phyloP scores from a whole-genome alignment of 2,329 filamentous ascomycete species.

The Talaromyces albobiverticillius region DNA sequence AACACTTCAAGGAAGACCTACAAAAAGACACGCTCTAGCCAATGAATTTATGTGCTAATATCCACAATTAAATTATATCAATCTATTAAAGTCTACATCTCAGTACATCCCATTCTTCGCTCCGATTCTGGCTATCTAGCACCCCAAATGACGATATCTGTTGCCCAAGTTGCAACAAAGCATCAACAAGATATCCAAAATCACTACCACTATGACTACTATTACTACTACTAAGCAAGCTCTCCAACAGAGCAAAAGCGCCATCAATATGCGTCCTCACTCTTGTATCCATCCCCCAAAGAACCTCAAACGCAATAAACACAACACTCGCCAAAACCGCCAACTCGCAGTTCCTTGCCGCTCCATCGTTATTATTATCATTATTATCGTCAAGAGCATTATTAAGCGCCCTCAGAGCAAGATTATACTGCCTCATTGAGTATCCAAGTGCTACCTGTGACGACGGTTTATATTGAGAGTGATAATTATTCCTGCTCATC shows the following conservation, averaged over 20 bases:
- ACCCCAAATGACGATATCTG: neutral
- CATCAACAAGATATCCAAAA: constrained; percentile 6
- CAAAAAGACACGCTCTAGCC: too few relatives aligned
- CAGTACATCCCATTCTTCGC: neutral
- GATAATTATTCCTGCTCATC: constrained; percentile 4
- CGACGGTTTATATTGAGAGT: neutral
- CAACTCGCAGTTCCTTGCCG: neutral
- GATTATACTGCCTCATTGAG: constrained; percentile 5
- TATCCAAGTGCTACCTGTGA: neutral
- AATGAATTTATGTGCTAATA: too few relatives aligned
- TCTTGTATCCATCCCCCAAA: constrained; percentile 1
- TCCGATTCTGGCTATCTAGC: neutral
- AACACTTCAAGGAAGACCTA: too few relatives aligned
- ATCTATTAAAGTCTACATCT: neutral
- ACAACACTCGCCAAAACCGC: constrained; percentile 6
- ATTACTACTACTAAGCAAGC: neutral
- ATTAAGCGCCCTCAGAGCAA: neutral
- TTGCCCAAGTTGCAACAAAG: neutral
- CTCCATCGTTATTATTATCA: too few relatives aligned
- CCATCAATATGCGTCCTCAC: constrained; percentile 4
- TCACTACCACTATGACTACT: neutral
- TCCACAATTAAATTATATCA: too few relatives aligned
- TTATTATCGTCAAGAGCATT: neutral
- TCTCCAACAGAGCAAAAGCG: constrained; percentile 2
- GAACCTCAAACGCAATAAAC: constrained; percentile 11